Evolutionary conservation across 306 rosid genomes (phyloP), one percentile per base, ranked within the genome.

Genomic region (Potentilla sterilis): DNA sequence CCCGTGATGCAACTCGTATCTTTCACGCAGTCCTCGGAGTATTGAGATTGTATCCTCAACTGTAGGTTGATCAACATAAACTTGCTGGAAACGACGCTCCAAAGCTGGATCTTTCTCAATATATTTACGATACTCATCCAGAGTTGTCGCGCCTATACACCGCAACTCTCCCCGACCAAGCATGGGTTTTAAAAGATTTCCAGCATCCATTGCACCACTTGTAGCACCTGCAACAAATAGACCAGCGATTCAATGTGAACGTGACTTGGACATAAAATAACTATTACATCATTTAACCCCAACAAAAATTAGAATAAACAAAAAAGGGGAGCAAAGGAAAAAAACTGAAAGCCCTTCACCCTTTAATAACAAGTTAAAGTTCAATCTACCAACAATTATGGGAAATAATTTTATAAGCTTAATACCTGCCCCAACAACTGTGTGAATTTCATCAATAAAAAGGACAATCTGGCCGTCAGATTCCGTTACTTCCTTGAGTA

Each of bases 191-290:
- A 95, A 89, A 69, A 95, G 97, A 81, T 95, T 95, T 61, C 99
- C 99, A 66, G 99, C 99, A 82, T 95, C 99, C 99, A 95, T 88
- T 48, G 99, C 97, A 79, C 99, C 99, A 77, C 86, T 92, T 11
- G 97, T 92, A 76, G 99, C 99, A 84, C 99, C 99, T 95, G 81
- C 73, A 73, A 67, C 65, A 71, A 63, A 83, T 59, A 65, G 67
- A 72, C 69, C 69, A 73, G 5, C 21, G 49, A 70, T 67, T 51
- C 78, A 70, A 59, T 14, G 58, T 41, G 43, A 40, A 54, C 0
- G 11, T 54, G 3, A 19, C 9, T 54, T 54, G 28, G 10, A 54
- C 7, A 54, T 54, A 22, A 7, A 19, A 32, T 12, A 37, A 63
- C 34, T 38, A 19, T 19, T 40, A 22, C 18, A 21, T 19, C 4